Percentiles rank a stretch among this genome's conserved stretches.
Conservation (phyloP, 352 stramenopile species). For the Phytophthora chlamydospora region DNA sequence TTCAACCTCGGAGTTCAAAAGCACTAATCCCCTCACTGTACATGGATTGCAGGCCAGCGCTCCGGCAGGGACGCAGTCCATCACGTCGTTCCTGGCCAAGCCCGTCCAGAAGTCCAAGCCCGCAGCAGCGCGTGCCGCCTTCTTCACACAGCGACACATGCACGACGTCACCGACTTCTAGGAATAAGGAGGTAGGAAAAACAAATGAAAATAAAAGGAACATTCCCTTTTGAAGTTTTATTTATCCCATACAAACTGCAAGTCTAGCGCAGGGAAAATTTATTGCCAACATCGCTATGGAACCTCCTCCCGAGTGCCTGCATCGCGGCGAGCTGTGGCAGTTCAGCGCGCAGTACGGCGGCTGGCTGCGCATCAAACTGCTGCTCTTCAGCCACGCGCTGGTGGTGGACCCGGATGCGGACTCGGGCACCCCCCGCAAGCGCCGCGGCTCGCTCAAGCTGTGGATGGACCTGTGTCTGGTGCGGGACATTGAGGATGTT, state of each 20-base stretch:
- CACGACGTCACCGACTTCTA: slow-evolving; percentile 79
- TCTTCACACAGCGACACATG: slow-evolving; percentile 61
- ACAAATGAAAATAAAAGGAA: too few species aligned
- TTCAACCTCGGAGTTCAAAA: neutral
- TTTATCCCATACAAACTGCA: slow-evolving; percentile 11
- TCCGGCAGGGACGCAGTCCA: slow-evolving; percentile 72
- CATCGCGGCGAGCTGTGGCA: slow-evolving; percentile 49
- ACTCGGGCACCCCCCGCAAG: slow-evolving; percentile 44
- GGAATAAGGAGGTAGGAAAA: too few species aligned
- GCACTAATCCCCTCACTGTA: neutral
- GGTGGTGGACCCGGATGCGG: slow-evolving; percentile 56
- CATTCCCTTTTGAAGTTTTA: neutral
- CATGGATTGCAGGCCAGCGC: slow-evolving; percentile 48
- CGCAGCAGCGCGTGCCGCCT: slow-evolving; percentile 39
- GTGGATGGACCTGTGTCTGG: slow-evolving; percentile 56
- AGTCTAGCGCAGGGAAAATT: slow-evolving; percentile 2
- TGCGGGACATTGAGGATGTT: slow-evolving; percentile 38
- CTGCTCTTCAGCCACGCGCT: slow-evolving; percentile 55
- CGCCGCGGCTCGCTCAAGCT: slow-evolving; percentile 53
- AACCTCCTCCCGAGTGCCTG: slow-evolving; percentile 41
- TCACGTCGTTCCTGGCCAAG: slow-evolving; percentile 74
- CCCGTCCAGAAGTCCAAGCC: slow-evolving; percentile 36
- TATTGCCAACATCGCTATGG: slow-evolving; percentile 4
- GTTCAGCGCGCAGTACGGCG: slow-evolving; percentile 59
- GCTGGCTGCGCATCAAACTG: slow-evolving; percentile 53